Percentiles rank a stretch among this genome's conserved stretches.
phyloP scores from a whole-genome alignment of 345 rosid genomes.

The Linum lewisii region DNA sequence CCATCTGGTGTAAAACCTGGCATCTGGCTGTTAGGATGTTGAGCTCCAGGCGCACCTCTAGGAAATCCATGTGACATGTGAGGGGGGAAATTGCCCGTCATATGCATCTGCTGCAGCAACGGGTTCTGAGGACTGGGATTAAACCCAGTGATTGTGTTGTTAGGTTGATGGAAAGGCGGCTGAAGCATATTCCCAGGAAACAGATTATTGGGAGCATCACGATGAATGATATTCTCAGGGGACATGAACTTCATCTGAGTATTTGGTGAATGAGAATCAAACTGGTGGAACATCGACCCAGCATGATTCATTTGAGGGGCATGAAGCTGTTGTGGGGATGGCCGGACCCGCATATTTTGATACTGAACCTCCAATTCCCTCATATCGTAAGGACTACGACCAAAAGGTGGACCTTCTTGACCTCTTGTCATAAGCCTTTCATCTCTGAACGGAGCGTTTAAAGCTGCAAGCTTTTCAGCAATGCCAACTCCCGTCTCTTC shows the following conservation, averaged over 20 bases:
- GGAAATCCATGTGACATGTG: constrained; percentile 51
- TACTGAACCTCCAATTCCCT: constrained; percentile 40
- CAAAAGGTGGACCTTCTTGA: constrained; percentile 44
- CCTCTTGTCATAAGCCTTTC: constrained; percentile 39
- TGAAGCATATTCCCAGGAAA: constrained; percentile 46
- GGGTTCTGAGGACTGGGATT: constrained; percentile 52
- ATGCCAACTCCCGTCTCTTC: constrained; percentile 35
- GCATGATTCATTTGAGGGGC: constrained; percentile 47
- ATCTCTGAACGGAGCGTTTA: constrained; percentile 45
- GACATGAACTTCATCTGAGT: constrained; percentile 52
- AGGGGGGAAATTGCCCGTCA: constrained; percentile 48
- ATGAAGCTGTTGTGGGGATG: constrained; percentile 39
- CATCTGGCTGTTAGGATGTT: constrained; percentile 47
- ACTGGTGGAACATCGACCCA: constrained; percentile 38
- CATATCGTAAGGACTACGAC: constrained; percentile 38
- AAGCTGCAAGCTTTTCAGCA: constrained; percentile 52
- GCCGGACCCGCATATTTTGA: constrained; percentile 28
- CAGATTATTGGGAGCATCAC: constrained; percentile 43
- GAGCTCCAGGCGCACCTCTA: constrained; percentile 31
- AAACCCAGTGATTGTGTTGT: constrained; percentile 41
- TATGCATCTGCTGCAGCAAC: constrained; percentile 56
- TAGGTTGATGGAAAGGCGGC: constrained; percentile 55
- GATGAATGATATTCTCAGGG: constrained; percentile 45
- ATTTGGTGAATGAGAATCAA: constrained; percentile 50
- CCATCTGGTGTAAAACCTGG: constrained; percentile 46